Evolutionary conservation across 2,329 filamentous ascomycete species (phyloP).

Genomic region (Pyricularia grisea): DNA sequence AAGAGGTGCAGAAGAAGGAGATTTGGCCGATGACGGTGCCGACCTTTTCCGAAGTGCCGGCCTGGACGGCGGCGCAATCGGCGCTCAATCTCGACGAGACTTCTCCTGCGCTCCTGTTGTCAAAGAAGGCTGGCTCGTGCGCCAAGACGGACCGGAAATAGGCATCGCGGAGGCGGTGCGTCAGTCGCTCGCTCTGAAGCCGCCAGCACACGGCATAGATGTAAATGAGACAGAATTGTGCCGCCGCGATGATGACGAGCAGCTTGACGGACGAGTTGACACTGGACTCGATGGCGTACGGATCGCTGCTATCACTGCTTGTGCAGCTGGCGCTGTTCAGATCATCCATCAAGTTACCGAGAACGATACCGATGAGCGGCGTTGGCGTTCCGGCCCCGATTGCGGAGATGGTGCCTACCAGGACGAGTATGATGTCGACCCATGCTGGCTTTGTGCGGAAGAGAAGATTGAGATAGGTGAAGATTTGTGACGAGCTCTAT

Average conservation of each 20-base stretch:
- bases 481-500: background rate
- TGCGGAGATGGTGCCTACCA: conserved; percentile 29
- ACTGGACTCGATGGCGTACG: conserved; percentile 10
- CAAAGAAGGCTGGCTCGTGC: conserved; percentile 56
- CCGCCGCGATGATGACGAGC: conserved; percentile 55
- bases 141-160: conserved; percentile 50
- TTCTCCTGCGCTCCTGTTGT: conserved; percentile 51
- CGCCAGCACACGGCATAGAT: conserved; percentile 55
- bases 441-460: conserved; percentile 17
- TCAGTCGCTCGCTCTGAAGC: conserved; percentile 52
- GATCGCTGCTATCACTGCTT: conserved; percentile 9
- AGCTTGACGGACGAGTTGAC: conserved; percentile 20
- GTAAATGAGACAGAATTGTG: conserved; percentile 55
- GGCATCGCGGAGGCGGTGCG: conserved; percentile 49
- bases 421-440: conserved; percentile 22
- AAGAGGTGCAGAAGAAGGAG: conserved; percentile 59
- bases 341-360: conserved; percentile 41
- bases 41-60: conserved; percentile 62
- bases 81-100: conserved; percentile 53
- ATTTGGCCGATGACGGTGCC: conserved; percentile 52
- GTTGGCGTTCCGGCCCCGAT: conserved; percentile 43
- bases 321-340: conserved; percentile 38
- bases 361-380: conserved; percentile 46
- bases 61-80: conserved; percentile 58
- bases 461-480: conserved; percentile 19